These are phyloP conservation scores for Hibiscus mutabilis DNA, from an alignment of 345 rosid genomes.

Conservation along the genomic window DNA sequence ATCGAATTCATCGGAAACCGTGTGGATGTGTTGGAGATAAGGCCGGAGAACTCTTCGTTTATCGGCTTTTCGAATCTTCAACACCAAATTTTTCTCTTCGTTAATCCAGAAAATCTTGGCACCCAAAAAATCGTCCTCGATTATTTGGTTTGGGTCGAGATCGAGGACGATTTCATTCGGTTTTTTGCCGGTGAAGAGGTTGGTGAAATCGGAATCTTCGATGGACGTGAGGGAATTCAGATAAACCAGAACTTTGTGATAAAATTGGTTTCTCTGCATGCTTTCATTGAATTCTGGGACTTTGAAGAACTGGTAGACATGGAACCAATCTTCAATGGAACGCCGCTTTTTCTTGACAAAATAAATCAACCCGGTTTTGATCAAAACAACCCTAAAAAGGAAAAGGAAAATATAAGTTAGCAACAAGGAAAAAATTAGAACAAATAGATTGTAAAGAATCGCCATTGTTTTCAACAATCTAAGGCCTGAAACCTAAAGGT, in stretches of 20 bases:
- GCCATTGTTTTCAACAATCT: slow-evolving; percentile 21
- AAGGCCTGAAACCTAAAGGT: too few relatives aligned
- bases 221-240: slow-evolving; percentile 56
- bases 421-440: slow-evolving; percentile 10
- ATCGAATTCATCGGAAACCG: slow-evolving; percentile 65
- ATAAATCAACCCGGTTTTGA: slow-evolving; percentile 53
- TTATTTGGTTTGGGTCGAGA: slow-evolving; percentile 52
- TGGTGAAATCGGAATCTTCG: slow-evolving; percentile 75
- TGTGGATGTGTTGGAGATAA: slow-evolving; percentile 83
- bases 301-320: slow-evolving; percentile 58
- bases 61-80: slow-evolving; percentile 70
- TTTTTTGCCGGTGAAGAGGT: slow-evolving; percentile 66
- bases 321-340: slow-evolving; percentile 38
- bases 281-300: slow-evolving; percentile 64
- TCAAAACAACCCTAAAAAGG: slow-evolving; percentile 33
- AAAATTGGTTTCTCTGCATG: slow-evolving; percentile 59
- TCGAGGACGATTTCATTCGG: slow-evolving; percentile 58
- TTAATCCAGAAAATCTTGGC: slow-evolving; percentile 74
- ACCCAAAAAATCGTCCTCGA: slow-evolving; percentile 69
- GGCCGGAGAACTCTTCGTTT: slow-evolving; percentile 73
- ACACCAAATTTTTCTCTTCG: slow-evolving; percentile 36
- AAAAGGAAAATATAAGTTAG: slow-evolving; percentile 10
- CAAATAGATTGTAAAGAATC: slow-evolving; percentile 23
- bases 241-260: slow-evolving; percentile 42
- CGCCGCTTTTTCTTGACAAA: slow-evolving; percentile 46